These are phyloP conservation scores for Clarireedia monteithiana DNA, from an alignment of 2,329 filamentous ascomycete species.

Conservation along the genomic window DNA sequence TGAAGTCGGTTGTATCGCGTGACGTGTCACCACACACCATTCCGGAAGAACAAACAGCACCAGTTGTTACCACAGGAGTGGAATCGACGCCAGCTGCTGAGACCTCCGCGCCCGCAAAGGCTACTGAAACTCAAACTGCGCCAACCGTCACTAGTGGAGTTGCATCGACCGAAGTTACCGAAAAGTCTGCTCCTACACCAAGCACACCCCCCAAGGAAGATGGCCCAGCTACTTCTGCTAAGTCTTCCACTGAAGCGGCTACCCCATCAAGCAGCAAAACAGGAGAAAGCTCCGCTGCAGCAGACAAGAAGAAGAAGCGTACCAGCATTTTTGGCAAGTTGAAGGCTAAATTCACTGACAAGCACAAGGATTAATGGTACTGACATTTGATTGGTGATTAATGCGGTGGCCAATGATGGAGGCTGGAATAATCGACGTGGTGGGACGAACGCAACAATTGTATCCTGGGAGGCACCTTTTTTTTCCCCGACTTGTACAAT, in stretches of 20 bases:
- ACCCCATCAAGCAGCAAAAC: slow-evolving; percentile 22
- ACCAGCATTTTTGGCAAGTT: slow-evolving; percentile 35
- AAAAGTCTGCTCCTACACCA: slow-evolving; percentile 14
- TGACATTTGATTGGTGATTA: background rate
- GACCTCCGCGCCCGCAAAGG: slow-evolving; percentile 18
- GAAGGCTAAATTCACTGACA: slow-evolving; percentile 40
- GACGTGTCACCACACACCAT: slow-evolving; percentile 26
- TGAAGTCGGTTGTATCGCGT: slow-evolving; percentile 6
- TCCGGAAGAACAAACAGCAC: slow-evolving; percentile 14
- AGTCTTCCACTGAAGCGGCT: slow-evolving; percentile 20
- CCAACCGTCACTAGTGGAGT: slow-evolving; percentile 24
- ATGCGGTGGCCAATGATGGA: slow-evolving; percentile 10
- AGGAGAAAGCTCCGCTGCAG: slow-evolving; percentile 17
- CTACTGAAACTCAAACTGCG: slow-evolving; percentile 16
- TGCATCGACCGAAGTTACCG: slow-evolving; percentile 13
- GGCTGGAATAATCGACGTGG: background rate
- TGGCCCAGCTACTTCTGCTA: slow-evolving; percentile 16
- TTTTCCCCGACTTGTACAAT: slow-evolving; percentile 11
- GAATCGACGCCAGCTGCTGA: slow-evolving; percentile 15
- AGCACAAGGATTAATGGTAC: slow-evolving; percentile 23
- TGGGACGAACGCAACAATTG: slow-evolving; percentile 1
- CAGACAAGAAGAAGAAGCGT: slow-evolving; percentile 32
- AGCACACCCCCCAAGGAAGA: slow-evolving; percentile 15
- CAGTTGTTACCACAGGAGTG: slow-evolving; percentile 23
- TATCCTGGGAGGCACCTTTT: slow-evolving; percentile 2